These are phyloP conservation scores for Physcomitrium patens DNA, from an alignment of 225 moss, liverwort and hornwort species.

Conservation along the genomic window DNA sequence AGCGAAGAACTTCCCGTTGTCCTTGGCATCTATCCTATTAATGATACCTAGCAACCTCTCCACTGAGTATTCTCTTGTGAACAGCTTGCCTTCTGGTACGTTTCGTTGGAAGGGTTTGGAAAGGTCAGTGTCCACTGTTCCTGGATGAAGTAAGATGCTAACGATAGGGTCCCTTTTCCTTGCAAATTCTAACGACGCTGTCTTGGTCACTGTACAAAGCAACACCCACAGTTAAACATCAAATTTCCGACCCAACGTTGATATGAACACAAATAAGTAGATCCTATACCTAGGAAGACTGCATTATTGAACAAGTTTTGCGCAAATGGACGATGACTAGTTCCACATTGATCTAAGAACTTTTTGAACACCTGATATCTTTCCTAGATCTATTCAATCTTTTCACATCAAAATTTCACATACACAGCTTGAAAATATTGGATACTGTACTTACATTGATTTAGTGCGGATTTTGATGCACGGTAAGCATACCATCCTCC, in stretches of 20 bases:
- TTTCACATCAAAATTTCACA: neutral
- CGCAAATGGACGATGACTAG: neutral
- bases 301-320: neutral
- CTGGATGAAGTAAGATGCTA: conserved; percentile 86
- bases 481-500: conserved; percentile 99
- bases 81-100: conserved; percentile 86
- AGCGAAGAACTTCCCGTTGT: conserved; percentile 88
- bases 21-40: conserved; percentile 54
- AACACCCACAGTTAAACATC: neutral
- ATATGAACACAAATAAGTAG: neutral
- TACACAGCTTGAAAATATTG: neutral
- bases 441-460: conserved; percentile 66
- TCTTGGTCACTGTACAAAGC: conserved; percentile 75
- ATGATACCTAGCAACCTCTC: conserved; percentile 72
- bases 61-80: conserved; percentile 79
- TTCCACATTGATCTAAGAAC: neutral
- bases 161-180: conserved; percentile 81
- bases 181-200: conserved; percentile 84
- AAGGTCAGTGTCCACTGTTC: conserved; percentile 90
- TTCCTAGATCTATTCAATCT: neutral
- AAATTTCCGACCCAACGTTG: neutral
- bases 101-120: conserved; percentile 96
- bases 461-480: conserved; percentile 95
- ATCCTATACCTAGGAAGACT: neutral
- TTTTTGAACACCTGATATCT: neutral